Evolutionary conservation across 805 yeast genomes (phyloP).

Genomic region (Maudiozyma serrabonitensis): DNA sequence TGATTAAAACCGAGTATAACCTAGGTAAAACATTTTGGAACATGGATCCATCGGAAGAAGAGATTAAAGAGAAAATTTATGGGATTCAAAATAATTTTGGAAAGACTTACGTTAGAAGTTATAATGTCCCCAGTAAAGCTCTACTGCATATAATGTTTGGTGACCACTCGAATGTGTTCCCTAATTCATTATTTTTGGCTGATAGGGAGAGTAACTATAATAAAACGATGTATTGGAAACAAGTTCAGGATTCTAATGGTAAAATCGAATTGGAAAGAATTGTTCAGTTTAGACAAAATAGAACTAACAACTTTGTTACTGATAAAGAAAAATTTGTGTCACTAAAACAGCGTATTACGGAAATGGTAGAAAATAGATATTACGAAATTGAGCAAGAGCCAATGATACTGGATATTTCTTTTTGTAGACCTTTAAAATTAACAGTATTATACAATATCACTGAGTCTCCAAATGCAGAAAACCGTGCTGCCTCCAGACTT

Average conservation of each 20-base stretch:
- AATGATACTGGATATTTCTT: slow-evolving; percentile 38
- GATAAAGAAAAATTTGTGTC: slow-evolving; percentile 5
- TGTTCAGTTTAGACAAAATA: slow-evolving; percentile 21
- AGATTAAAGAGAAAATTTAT: slow-evolving; percentile 6
- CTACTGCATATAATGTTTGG: slow-evolving; percentile 74
- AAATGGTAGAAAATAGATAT: slow-evolving; percentile 42
- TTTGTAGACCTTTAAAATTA: slow-evolving; percentile 34
- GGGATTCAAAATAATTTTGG: slow-evolving; percentile 30
- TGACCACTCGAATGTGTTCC: slow-evolving; percentile 50
- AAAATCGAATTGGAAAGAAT: slow-evolving; percentile 14
- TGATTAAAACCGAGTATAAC: slow-evolving; percentile 5
- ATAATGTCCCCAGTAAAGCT: slow-evolving; percentile 64
- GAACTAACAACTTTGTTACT: slow-evolving; percentile 15
- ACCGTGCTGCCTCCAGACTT: slow-evolving; percentile 1
- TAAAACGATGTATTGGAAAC: slow-evolving; percentile 15
- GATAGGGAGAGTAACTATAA: slow-evolving; percentile 30
- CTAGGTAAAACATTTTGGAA: slow-evolving; percentile 10
- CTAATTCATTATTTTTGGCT: slow-evolving; percentile 11
- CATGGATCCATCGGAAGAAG: slow-evolving; percentile 2
- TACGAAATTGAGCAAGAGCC: slow-evolving; percentile 48
- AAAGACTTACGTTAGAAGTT: slow-evolving; percentile 29
- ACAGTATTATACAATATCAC: slow-evolving; percentile 19
- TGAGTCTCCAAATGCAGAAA: slow-evolving; percentile 6
- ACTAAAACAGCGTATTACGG: slow-evolving; percentile 40
- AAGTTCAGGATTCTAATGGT: slow-evolving; percentile 5